phyloP scores from a whole-genome alignment of 2,329 filamentous ascomycete species.

The Sporothrix inflata region DNA sequence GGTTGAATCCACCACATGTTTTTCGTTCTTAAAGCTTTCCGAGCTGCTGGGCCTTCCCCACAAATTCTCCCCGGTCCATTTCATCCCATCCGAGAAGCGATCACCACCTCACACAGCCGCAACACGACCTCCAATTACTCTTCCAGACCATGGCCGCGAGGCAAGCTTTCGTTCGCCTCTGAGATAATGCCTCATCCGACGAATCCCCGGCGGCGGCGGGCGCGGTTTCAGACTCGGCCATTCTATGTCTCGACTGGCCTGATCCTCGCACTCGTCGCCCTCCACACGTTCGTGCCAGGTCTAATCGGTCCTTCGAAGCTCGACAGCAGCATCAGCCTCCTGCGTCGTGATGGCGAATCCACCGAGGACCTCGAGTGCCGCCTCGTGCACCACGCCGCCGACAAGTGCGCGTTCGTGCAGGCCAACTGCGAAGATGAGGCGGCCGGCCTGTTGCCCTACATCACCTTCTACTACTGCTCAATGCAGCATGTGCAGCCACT shows the following conservation, averaged over 20 bases:
- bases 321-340: not conserved
- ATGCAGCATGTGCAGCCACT: slow-evolving; percentile 69
- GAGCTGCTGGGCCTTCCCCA: not conserved
- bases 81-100: slow-evolving; percentile 12
- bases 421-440: slow-evolving; percentile 86
- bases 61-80: not conserved
- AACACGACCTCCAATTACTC: not conserved
- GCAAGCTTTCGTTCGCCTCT: not conserved
- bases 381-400: slow-evolving; percentile 72
- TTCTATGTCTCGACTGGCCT: slow-evolving; percentile 54
- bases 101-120: slow-evolving; percentile 1
- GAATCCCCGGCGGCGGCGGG: slow-evolving; percentile 37
- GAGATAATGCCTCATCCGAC: slow-evolving; percentile 27
- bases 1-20: not conserved
- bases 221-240: slow-evolving; percentile 51
- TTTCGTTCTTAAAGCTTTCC: not conserved
- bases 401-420: slow-evolving; percentile 86
- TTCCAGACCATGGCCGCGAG: slow-evolving; percentile 10
- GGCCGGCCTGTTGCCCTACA: slow-evolving; percentile 85
- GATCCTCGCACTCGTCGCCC: slow-evolving; percentile 49
- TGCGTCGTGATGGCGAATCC: slow-evolving; percentile 29
- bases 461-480: slow-evolving; percentile 87
- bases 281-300: slow-evolving; percentile 38
- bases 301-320: not conserved
- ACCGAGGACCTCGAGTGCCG: slow-evolving; percentile 64